Evolutionary conservation across 78 protist species (phyloP).

Genomic region (Dictyostelium firmibasis): DNA sequence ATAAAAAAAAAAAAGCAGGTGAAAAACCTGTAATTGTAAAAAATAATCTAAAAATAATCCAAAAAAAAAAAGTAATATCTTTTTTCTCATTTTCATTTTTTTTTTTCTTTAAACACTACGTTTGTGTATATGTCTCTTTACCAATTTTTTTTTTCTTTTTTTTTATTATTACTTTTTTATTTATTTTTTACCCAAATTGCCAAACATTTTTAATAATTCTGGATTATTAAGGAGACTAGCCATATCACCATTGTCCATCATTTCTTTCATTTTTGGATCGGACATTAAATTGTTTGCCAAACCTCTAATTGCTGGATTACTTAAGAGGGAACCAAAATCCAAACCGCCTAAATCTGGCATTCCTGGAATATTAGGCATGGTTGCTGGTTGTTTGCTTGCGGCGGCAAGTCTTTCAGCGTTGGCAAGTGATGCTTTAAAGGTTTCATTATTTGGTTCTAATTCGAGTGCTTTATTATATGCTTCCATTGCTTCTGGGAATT

Average conservation of each 20-base stretch:
- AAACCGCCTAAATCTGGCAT: constrained; percentile 59
- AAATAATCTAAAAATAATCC: neutral
- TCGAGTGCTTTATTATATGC: constrained; percentile 40
- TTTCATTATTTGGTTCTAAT: constrained; percentile 72
- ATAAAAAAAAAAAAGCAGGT: neutral
- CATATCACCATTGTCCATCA: constrained; percentile 6
- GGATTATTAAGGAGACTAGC: constrained; percentile 22
- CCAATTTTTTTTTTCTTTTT: too few relatives aligned
- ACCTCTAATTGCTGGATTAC: constrained; percentile 19
- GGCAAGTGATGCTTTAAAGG: constrained; percentile 32
- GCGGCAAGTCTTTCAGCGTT: constrained; percentile 17
- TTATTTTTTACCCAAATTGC: constrained; percentile 14
- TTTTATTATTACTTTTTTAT: neutral
- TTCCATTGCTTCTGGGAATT: constrained; percentile 30
- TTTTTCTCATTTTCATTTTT: too few relatives aligned
- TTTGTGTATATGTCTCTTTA: too few relatives aligned
- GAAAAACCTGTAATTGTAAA: neutral
- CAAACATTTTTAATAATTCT: constrained; percentile 36
- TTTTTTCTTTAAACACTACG: too few relatives aligned
- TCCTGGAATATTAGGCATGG: constrained; percentile 16
- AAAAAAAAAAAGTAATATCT: too few relatives aligned
- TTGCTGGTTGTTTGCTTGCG: neutral
- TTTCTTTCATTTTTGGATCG: constrained; percentile 48
- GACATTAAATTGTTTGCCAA: constrained; percentile 18
- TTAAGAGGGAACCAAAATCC: constrained; percentile 21